phyloP scores from a whole-genome alignment of 2,329 filamentous ascomycete genomes.

The Penicillium hesseltinei region DNA sequence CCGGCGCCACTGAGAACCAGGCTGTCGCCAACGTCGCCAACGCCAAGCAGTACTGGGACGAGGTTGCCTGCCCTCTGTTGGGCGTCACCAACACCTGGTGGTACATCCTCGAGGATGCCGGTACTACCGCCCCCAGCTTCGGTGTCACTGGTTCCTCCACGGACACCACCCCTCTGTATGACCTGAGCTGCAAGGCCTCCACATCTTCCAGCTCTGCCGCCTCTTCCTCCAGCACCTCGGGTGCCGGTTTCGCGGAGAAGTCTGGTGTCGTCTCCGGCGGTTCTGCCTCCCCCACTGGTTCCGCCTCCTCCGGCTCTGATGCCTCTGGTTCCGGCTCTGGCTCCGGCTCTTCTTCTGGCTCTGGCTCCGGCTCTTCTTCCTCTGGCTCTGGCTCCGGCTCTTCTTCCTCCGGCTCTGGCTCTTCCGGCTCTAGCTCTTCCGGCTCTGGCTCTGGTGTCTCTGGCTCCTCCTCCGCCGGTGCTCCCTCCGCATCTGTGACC shows the following conservation, averaged over 20 bases:
- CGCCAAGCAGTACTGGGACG: constrained; percentile 76
- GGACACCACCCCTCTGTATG: constrained; percentile 39
- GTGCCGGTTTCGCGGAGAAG: not conserved
- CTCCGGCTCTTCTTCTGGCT: not conserved
- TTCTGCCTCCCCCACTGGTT: constrained; percentile 13
- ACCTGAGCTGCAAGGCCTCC: constrained; percentile 34
- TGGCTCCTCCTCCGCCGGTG: not conserved
- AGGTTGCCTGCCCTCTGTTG: constrained; percentile 66
- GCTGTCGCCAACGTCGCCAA: constrained; percentile 65
- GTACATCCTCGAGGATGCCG: constrained; percentile 43
- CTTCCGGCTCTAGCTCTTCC: constrained; percentile 4
- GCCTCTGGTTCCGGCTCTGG: constrained; percentile 6
- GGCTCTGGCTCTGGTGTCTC: constrained; percentile 12
- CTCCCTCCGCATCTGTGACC: constrained; percentile 1
- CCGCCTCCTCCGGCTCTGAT: constrained; percentile 10
- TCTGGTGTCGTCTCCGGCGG: constrained; percentile 22
- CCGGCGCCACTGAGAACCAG: constrained; percentile 60
- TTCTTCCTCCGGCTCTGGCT: constrained; percentile 5
- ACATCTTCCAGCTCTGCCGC: constrained; percentile 24
- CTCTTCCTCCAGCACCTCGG: constrained; percentile 22
- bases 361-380: not conserved
- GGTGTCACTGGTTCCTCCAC: constrained; percentile 37
- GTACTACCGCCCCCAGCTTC: constrained; percentile 41
- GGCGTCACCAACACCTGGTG: constrained; percentile 44
- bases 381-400: constrained; percentile 1